These are phyloP conservation scores for Laburnicola sp. DNA, from an alignment of 2,329 filamentous ascomycete species.

Conservation along the genomic window DNA sequence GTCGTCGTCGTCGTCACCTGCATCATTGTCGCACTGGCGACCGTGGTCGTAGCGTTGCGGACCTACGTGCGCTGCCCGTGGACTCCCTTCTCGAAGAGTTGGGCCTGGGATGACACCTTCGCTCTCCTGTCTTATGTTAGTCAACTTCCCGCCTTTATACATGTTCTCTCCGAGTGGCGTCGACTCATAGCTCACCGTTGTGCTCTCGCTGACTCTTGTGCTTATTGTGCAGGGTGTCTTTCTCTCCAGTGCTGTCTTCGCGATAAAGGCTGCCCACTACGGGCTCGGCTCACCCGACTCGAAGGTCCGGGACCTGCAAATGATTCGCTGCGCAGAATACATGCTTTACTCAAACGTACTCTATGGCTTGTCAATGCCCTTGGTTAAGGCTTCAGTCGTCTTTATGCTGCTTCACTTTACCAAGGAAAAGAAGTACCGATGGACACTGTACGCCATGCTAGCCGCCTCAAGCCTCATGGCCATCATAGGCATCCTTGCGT, in stretches of 20 bases:
- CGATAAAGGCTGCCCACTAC: not conserved
- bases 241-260: not conserved
- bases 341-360: not conserved
- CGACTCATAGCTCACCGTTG: not conserved
- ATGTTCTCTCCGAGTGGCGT: not conserved
- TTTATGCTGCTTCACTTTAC: slow-evolving; percentile 1
- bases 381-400: not conserved
- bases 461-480: not conserved
- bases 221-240: not conserved
- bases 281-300: not conserved
- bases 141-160: not conserved
- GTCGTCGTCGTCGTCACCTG: not conserved
- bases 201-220: not conserved
- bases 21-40: not conserved
- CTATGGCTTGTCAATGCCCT: slow-evolving; percentile 1
- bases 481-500: not conserved
- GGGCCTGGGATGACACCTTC: slow-evolving; percentile 1
- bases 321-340: not conserved
- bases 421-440: not conserved
- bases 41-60: not conserved
- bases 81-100: not conserved
- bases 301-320: not conserved
- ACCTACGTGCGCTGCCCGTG: not conserved
- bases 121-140: not conserved
- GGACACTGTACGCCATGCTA: slow-evolving; percentile 1